These are phyloP conservation scores for Tarenaya hassleriana DNA, from an alignment of 345 rosid species.

Conservation along the genomic window DNA sequence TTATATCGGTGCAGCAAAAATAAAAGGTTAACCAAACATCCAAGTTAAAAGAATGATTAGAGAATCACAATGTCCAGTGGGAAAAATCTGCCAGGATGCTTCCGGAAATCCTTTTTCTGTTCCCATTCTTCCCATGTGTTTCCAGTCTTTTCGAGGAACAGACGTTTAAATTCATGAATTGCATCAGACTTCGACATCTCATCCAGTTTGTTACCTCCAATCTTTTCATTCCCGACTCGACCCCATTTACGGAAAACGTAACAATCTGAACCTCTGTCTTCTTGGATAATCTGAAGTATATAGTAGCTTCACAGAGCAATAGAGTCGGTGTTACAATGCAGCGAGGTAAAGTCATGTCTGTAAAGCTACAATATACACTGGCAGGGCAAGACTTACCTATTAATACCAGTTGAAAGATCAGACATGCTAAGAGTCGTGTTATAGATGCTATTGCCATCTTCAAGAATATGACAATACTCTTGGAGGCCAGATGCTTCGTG, in stretches of 20 bases:
- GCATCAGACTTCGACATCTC: slow-evolving; percentile 77
- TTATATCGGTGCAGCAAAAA: slow-evolving; percentile 4
- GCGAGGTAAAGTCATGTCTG: background rate
- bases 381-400: slow-evolving; percentile 43
- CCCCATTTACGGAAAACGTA: slow-evolving; percentile 94
- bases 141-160: slow-evolving; percentile 88
- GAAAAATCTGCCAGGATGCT: slow-evolving; percentile 81
- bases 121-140: slow-evolving; percentile 95
- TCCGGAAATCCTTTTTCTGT: slow-evolving; percentile 58
- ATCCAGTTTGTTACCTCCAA: slow-evolving; percentile 75
- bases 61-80: slow-evolving; percentile 81
- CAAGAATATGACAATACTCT: slow-evolving; percentile 90
- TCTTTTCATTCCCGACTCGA: slow-evolving; percentile 79
- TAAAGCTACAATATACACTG: background rate
- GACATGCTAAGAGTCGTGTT: slow-evolving; percentile 93
- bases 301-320: slow-evolving; percentile 53
- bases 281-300: slow-evolving; percentile 88
- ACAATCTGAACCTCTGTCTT: slow-evolving; percentile 74
- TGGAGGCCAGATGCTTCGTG: slow-evolving; percentile 92
- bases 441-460: slow-evolving; percentile 78
- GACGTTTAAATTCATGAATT: slow-evolving; percentile 49
- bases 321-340: slow-evolving; percentile 22
- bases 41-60: slow-evolving; percentile 18
- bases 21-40: slow-evolving; percentile 1
- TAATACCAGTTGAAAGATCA: slow-evolving; percentile 84